Percentiles rank a stretch among this genome's conserved stretches.
Conservation (phyloP, 1,284 basidiomycete genomes). For the Naganishia sp. region DNA sequence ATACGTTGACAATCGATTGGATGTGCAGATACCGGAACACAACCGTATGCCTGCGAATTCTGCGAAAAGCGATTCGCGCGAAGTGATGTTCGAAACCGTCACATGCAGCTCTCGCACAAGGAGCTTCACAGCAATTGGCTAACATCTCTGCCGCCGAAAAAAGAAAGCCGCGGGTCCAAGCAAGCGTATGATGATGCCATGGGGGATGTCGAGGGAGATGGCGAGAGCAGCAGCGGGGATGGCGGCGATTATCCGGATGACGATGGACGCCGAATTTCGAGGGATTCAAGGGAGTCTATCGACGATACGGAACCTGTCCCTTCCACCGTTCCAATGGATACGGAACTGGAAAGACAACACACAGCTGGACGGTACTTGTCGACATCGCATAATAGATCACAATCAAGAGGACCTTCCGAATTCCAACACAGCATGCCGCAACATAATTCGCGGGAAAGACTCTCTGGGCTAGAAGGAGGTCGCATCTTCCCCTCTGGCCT, state of each 20-base stretch:
- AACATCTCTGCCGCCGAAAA: not conserved
- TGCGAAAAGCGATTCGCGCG: constrained; percentile 43
- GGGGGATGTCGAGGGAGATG: not conserved
- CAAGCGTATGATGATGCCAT: not conserved
- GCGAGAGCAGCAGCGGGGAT: not conserved
- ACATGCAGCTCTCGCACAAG: constrained; percentile 41
- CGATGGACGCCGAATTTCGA: not conserved
- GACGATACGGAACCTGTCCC: not conserved
- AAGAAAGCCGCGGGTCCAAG: not conserved
- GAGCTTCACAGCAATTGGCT: constrained; percentile 13
- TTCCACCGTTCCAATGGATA: not conserved
- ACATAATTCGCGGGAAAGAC: too few relatives aligned
- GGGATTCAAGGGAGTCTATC: not conserved
- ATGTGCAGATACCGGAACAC: constrained; percentile 39
- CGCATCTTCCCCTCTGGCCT: too few relatives aligned
- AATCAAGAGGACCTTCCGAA: too few relatives aligned
- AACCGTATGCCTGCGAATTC: constrained; percentile 41
- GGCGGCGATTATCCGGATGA: not conserved
- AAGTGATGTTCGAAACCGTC: constrained; percentile 44
- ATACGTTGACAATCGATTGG: not conserved
- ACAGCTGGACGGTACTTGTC: too few relatives aligned
- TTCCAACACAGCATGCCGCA: too few relatives aligned
- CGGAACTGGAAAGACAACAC: too few relatives aligned
- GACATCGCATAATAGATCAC: too few relatives aligned
- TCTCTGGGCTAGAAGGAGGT: too few relatives aligned